These are phyloP conservation scores for Leucocoprinus sp. DNA, from an alignment of 768 basidiomycete species.

Conservation along the genomic window DNA sequence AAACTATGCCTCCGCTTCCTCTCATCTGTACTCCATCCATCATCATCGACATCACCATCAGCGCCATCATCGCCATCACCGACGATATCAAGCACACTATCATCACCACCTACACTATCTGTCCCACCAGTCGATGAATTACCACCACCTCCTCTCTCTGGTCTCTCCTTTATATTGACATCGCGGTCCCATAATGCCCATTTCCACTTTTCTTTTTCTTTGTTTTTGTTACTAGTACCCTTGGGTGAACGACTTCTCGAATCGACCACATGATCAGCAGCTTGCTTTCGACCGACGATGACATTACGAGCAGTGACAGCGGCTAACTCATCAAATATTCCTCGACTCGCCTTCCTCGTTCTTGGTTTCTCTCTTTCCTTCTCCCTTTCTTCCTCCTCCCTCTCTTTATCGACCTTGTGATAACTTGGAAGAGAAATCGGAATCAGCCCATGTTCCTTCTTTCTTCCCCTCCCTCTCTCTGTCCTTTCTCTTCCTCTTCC, in stretches of 20 bases:
- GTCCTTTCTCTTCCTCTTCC: background rate
- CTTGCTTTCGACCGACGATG: background rate
- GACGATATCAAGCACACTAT: background rate
- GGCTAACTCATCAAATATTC: conserved; percentile 9
- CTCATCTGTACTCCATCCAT: background rate
- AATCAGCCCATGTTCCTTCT: conserved; percentile 1
- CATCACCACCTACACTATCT: background rate
- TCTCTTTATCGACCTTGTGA: background rate
- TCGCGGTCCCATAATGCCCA: conserved; percentile 7
- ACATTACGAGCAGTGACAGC: conserved; percentile 6
- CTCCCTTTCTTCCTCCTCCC: background rate
- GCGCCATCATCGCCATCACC: background rate
- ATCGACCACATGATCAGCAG: background rate
- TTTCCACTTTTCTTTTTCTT: conserved; percentile 7
- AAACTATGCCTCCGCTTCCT: conserved; percentile 1
- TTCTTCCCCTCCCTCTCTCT: conserved; percentile 1
- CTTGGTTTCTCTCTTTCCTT: conserved; percentile 4
- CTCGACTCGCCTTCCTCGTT: conserved; percentile 9
- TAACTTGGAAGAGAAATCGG: conserved; percentile 4
- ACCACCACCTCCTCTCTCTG: background rate
- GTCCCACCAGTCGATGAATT: conserved; percentile 1
- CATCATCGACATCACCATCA: background rate
- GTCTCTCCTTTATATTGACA: conserved; percentile 1
- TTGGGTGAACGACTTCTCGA: conserved; percentile 4
- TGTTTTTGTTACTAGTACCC: background rate